These are phyloP conservation scores for Lyophyllum semitale DNA, from an alignment of 768 basidiomycete species.

Conservation along the genomic window DNA sequence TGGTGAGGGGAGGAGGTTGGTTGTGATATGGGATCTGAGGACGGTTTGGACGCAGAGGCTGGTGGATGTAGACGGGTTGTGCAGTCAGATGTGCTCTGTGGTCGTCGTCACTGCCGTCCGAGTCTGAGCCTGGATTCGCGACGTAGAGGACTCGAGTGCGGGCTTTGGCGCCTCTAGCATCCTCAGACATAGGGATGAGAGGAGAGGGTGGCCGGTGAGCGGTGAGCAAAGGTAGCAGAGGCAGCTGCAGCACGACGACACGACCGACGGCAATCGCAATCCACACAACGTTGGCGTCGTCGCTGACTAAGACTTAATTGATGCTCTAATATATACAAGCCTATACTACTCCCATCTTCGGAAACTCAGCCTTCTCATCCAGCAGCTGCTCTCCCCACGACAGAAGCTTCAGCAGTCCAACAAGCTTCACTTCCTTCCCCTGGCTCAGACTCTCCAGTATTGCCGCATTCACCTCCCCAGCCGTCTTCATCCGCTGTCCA, in stretches of 20 bases:
- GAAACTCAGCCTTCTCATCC: conserved; percentile 78
- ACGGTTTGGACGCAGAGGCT: conserved; percentile 13
- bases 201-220: background rate
- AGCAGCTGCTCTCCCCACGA: conserved; percentile 87
- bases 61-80: conserved; percentile 9
- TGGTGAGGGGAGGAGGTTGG: conserved; percentile 31
- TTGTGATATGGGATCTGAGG: conserved; percentile 7
- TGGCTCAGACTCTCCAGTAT: conserved; percentile 92
- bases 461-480: conserved; percentile 92
- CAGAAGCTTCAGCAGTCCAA: conserved; percentile 78
- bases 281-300: conserved; percentile 2
- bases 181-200: conserved; percentile 58
- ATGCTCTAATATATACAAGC: no score
- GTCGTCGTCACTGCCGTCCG: conserved; percentile 31
- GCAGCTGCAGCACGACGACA: background rate
- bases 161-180: conserved; percentile 41
- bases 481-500: conserved; percentile 91
- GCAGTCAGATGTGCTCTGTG: background rate
- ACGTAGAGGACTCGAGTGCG: conserved; percentile 51
- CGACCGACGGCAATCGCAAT: background rate
- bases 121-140: conserved; percentile 60
- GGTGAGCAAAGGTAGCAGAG: background rate
- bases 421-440: conserved; percentile 89
- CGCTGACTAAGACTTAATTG: conserved; percentile 15
- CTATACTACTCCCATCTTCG: conserved; percentile 55